Percentiles rank a stretch among this genome's conserved stretches.
phyloP scores from a whole-genome alignment of 1,284 basidiomycete species.

The Somion occarium region DNA sequence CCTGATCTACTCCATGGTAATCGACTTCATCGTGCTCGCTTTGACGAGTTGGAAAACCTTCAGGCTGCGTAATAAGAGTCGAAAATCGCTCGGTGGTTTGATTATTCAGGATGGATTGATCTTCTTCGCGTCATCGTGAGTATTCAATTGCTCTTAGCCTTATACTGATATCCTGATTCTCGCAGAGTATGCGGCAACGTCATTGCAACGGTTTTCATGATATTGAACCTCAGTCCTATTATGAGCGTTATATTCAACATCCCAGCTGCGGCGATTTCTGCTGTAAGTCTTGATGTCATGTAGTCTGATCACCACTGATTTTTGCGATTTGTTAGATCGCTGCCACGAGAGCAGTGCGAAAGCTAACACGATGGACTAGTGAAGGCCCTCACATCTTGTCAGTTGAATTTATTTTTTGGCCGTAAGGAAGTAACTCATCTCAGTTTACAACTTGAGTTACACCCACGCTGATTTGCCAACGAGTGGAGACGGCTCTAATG shows the following conservation, averaged over 20 bases:
- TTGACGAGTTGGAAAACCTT: neutral
- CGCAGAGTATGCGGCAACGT: neutral
- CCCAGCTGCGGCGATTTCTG: conserved; percentile 63
- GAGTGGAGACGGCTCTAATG: neutral
- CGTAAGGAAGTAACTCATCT: too few relatives aligned
- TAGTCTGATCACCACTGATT: neutral
- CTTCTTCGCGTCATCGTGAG: conserved; percentile 65
- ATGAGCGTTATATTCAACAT: conserved; percentile 78
- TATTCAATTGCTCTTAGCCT: conserved; percentile 60
- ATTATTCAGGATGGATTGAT: conserved; percentile 58
- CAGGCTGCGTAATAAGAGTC: neutral
- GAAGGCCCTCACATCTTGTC: neutral
- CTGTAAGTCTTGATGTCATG: conserved; percentile 34
- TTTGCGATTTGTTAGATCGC: conserved; percentile 46
- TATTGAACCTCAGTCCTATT: conserved; percentile 64
- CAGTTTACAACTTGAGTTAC: too few relatives aligned
- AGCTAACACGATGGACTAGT: neutral
- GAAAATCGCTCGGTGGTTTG: neutral
- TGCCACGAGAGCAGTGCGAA: conserved; percentile 18
- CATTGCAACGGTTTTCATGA: conserved; percentile 53
- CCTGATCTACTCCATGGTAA: neutral
- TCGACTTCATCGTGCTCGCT: conserved; percentile 1
- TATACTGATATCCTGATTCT: too few relatives aligned
- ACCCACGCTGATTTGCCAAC: neutral
- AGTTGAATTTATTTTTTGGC: neutral